These are phyloP conservation scores for Xylaria sp. DNA, from an alignment of 2,329 filamentous ascomycete species.

Conservation along the genomic window DNA sequence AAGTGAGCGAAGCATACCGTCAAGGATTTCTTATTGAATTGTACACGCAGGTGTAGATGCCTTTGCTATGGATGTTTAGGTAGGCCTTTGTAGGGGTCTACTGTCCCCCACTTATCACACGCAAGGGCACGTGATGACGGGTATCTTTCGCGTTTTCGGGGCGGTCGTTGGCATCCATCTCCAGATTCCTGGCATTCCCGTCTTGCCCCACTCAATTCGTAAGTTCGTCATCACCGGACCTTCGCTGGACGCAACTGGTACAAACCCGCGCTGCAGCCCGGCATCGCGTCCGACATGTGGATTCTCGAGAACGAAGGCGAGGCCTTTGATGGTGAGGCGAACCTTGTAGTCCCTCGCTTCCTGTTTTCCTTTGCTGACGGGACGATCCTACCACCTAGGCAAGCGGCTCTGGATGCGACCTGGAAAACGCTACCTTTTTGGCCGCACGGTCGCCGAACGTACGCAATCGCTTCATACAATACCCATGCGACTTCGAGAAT, in stretches of 20 bases:
- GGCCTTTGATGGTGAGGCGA: constrained; percentile 47
- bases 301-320: constrained; percentile 56
- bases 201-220: constrained; percentile 11
- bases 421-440: constrained; percentile 83
- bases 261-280: background rate
- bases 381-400: constrained; percentile 46
- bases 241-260: background rate
- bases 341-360: background rate
- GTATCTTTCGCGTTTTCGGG: constrained; percentile 22
- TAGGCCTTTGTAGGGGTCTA: background rate
- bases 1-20: too few relatives aligned
- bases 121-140: constrained; percentile 28
- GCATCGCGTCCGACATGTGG: constrained; percentile 48
- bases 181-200: constrained; percentile 6
- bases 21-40: too few relatives aligned
- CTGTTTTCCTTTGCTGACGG: constrained; percentile 12
- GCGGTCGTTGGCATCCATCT: constrained; percentile 8
- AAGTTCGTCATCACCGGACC: background rate
- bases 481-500: background rate
- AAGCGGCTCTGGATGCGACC: constrained; percentile 83
- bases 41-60: too few relatives aligned
- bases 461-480: constrained; percentile 33
- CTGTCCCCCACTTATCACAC: too few relatives aligned
- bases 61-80: too few relatives aligned
- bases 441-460: constrained; percentile 72